phyloP scores from a whole-genome alignment of 2,329 filamentous ascomycete genomes.

The Ophiostoma sp. region DNA sequence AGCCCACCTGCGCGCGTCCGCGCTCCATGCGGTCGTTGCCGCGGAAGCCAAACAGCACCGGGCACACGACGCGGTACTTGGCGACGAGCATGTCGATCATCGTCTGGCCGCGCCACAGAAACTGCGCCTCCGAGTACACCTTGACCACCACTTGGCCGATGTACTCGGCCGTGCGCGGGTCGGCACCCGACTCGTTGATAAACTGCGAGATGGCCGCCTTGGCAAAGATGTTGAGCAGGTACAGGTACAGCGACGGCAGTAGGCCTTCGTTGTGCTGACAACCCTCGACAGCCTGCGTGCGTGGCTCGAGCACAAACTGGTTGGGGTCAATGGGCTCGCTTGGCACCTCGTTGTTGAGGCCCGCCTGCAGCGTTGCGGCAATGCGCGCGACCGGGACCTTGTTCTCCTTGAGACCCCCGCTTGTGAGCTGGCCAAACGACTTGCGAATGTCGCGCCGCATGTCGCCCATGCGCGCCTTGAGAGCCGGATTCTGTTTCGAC shows the following conservation, averaged over 20 bases:
- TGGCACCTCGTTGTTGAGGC: slow-evolving; percentile 44
- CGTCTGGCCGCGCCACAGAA: slow-evolving; percentile 58
- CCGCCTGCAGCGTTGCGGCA: slow-evolving; percentile 46
- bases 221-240: slow-evolving; percentile 64
- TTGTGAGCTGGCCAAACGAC: slow-evolving; percentile 66
- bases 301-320: slow-evolving; percentile 42
- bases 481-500: slow-evolving; percentile 47
- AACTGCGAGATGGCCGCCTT: slow-evolving; percentile 64
- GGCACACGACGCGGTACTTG: slow-evolving; percentile 75
- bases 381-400: slow-evolving; percentile 50
- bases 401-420: slow-evolving; percentile 39
- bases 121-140: slow-evolving; percentile 60
- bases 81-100: slow-evolving; percentile 73
- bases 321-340: slow-evolving; percentile 47
- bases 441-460: slow-evolving; percentile 67
- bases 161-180: slow-evolving; percentile 60
- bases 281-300: slow-evolving; percentile 37
- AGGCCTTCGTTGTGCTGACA: slow-evolving; percentile 41
- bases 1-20: slow-evolving; percentile 65
- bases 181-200: slow-evolving; percentile 54
- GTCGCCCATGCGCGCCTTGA: slow-evolving; percentile 64
- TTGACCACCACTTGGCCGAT: slow-evolving; percentile 64
- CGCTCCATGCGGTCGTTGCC: slow-evolving; percentile 67
- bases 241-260: slow-evolving; percentile 59
- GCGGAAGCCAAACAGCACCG: slow-evolving; percentile 76